Evolutionary conservation across 2,329 filamentous ascomycete species (phyloP).

Genomic region (Myotisia sp.): DNA sequence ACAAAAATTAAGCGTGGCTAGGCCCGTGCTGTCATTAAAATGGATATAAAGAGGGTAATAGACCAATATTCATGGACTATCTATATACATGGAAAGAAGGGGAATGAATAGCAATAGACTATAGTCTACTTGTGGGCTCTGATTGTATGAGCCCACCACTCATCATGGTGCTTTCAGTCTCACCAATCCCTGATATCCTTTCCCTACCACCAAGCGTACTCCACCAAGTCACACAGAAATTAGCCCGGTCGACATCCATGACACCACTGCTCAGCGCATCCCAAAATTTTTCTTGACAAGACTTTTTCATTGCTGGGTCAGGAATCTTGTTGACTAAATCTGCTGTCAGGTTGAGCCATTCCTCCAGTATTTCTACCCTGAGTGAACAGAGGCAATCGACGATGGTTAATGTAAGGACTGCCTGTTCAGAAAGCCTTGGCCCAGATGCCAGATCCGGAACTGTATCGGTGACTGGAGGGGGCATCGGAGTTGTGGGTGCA

Average conservation of each 20-base stretch:
- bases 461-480: constrained; percentile 21
- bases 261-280: constrained; percentile 66
- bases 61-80: no score
- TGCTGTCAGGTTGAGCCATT: constrained; percentile 65
- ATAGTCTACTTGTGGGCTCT: constrained; percentile 35
- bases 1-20: no score
- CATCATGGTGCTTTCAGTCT: no score
- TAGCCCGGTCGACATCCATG: constrained; percentile 74
- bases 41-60: no score
- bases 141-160: constrained; percentile 37
- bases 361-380: constrained; percentile 53
- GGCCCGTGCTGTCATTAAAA: no score
- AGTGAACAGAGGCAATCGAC: constrained; percentile 67
- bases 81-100: no score
- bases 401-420: constrained; percentile 59
- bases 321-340: constrained; percentile 50
- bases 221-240: constrained; percentile 77
- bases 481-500: constrained; percentile 37
- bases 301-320: constrained; percentile 47
- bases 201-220: constrained; percentile 49
- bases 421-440: constrained; percentile 54
- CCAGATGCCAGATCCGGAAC: constrained; percentile 17
- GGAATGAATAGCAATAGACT: no score
- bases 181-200: constrained; percentile 39
- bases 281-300: constrained; percentile 60